Evolutionary conservation across 1,139 yeast species (phyloP).

Genomic region (Hyphopichia fennica): DNA sequence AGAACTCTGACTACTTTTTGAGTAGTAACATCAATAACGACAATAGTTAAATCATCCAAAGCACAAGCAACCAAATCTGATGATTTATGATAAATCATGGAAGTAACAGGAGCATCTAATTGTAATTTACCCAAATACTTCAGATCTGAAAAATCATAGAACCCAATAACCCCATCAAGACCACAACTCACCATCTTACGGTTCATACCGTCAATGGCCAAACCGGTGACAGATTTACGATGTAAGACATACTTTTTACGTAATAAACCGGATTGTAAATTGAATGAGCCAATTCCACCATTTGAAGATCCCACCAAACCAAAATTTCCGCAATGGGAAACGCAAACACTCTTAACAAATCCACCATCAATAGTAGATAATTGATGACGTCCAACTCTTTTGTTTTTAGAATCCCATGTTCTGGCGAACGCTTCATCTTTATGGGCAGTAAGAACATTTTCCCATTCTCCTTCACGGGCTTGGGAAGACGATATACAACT

Average conservation of each 20-base stretch:
- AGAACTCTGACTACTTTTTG: constrained; percentile 82
- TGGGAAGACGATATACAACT: constrained; percentile 70
- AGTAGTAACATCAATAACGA: constrained; percentile 79
- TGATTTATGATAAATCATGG: constrained; percentile 71
- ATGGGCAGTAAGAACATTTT: constrained; percentile 89
- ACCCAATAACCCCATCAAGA: constrained; percentile 85
- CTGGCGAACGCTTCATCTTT: constrained; percentile 81
- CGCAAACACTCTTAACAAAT: constrained; percentile 73
- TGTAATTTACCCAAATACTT: constrained; percentile 66
- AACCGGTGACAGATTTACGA: constrained; percentile 80
- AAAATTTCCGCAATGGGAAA: constrained; percentile 94
- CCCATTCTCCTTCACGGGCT: constrained; percentile 91
- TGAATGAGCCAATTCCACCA: constrained; percentile 88
- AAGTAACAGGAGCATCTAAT: constrained; percentile 76
- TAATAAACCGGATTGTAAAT: constrained; percentile 83
- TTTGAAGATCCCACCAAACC: constrained; percentile 87
- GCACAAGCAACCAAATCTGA: constrained; percentile 86
- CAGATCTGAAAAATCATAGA: constrained; percentile 80
- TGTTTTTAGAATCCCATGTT: constrained; percentile 86
- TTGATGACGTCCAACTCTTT: constrained; percentile 75
- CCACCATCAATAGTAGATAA: constrained; percentile 77
- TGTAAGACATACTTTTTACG: constrained; percentile 71
- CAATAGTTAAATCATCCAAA: constrained; percentile 82
- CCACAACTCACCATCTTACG: constrained; percentile 84
- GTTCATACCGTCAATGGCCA: constrained; percentile 88